Evolutionary conservation across 495 filamentous ascomycete genomes (phyloP).

Genomic region (Pseudoneurospora amorphoporcata): DNA sequence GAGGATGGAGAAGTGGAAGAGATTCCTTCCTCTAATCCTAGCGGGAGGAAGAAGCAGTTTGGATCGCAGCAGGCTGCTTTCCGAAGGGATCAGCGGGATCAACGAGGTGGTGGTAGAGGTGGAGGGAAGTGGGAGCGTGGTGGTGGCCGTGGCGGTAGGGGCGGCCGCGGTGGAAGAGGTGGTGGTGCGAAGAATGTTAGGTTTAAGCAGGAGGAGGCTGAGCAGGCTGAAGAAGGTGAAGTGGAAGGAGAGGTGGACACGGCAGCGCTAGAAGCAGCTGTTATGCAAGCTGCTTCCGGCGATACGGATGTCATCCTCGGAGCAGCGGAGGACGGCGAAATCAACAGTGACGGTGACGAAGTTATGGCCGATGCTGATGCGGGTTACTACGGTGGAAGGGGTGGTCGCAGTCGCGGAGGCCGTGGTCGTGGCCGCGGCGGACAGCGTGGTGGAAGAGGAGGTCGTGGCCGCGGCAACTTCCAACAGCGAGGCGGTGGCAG

Average conservation of each 20-base stretch:
- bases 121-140: neutral
- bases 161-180: neutral
- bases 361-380: neutral
- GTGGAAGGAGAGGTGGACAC: constrained; percentile 13
- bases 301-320: neutral
- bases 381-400: neutral
- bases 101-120: neutral
- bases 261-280: neutral
- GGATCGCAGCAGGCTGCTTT: neutral
- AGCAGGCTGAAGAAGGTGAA: neutral
- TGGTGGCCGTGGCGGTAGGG: constrained; percentile 2
- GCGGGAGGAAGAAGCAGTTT: neutral
- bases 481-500: neutral
- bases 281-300: neutral
- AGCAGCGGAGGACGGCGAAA: constrained; percentile 16
- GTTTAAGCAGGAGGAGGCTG: neutral
- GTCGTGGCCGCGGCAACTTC: neutral
- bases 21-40: neutral
- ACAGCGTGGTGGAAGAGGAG: neutral
- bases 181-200: constrained; percentile 6
- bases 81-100: neutral
- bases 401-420: neutral
- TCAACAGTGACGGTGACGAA: constrained; percentile 11
- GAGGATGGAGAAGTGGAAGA: neutral
- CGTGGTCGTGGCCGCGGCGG: neutral